Evolutionary conservation across 2,329 filamentous ascomycete genomes (phyloP).

Genomic region (Epichloe brachyelytri): DNA sequence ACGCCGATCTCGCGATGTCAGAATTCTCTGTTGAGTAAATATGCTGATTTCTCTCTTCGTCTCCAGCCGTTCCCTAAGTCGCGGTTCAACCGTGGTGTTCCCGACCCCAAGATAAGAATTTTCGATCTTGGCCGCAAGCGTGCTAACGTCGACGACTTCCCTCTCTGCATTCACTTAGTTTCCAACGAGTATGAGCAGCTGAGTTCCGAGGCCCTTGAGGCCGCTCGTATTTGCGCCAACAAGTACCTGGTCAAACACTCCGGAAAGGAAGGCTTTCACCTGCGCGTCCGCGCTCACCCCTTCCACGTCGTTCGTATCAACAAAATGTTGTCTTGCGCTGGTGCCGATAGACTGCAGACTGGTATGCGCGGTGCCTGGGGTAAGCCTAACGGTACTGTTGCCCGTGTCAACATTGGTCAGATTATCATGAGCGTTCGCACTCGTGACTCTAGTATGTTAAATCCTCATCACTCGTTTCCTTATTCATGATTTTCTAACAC

Average conservation of each 20-base stretch:
- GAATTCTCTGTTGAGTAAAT: background rate
- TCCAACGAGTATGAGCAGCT: slow-evolving; percentile 99
- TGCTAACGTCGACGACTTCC: slow-evolving; percentile 98
- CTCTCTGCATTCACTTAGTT: slow-evolving; percentile 96
- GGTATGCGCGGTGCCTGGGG: slow-evolving; percentile 99
- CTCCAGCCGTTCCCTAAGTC: slow-evolving; percentile 92
- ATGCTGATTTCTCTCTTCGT: slow-evolving; percentile 1
- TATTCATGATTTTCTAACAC: background rate
- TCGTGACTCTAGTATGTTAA: slow-evolving; percentile 71
- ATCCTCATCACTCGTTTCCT: background rate
- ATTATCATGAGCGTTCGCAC: slow-evolving; percentile 96
- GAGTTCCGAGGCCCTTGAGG: slow-evolving; percentile 98
- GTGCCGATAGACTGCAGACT: slow-evolving; percentile 99
- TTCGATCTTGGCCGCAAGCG: slow-evolving; percentile 99
- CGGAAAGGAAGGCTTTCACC: slow-evolving; percentile 64
- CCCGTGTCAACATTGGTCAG: slow-evolving; percentile 99
- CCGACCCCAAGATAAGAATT: slow-evolving; percentile 78
- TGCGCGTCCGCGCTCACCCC: slow-evolving; percentile 80
- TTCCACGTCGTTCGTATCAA: slow-evolving; percentile 99
- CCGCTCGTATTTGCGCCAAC: slow-evolving; percentile 99
- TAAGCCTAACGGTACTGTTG: slow-evolving; percentile 97
- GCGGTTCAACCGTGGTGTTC: slow-evolving; percentile 99
- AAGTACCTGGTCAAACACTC: slow-evolving; percentile 73
- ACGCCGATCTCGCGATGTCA: background rate
- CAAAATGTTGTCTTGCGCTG: slow-evolving; percentile 99